phyloP scores from a whole-genome alignment of 139 green algal species.

The Picochlorum sp. region DNA sequence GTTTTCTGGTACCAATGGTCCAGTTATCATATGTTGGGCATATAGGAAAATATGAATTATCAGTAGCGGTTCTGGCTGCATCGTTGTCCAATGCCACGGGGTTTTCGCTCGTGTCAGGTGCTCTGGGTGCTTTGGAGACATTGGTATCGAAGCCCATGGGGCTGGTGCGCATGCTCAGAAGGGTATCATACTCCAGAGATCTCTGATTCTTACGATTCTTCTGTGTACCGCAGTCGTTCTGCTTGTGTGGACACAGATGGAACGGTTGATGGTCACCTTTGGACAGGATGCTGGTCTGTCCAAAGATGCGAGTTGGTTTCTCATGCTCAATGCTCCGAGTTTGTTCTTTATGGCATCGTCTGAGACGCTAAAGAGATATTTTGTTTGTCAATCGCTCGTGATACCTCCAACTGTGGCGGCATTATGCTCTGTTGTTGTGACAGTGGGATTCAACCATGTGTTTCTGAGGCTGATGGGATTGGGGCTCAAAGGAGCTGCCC shows the following conservation, averaged over 20 bases:
- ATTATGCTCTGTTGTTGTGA: conserved; percentile 5
- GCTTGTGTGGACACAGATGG: conserved; percentile 41
- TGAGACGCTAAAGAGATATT: conserved; percentile 49
- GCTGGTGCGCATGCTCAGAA: conserved; percentile 10
- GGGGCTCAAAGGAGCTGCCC: conserved; percentile 56
- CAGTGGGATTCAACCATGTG: conserved; percentile 28
- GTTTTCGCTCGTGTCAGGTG: conserved; percentile 38
- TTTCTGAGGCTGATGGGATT: conserved; percentile 23
- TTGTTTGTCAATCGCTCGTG: conserved; percentile 49
- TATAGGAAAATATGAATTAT: conserved; percentile 27
- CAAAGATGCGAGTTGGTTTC: conserved; percentile 28
- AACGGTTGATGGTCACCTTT: conserved; percentile 36
- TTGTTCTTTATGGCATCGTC: conserved; percentile 25
- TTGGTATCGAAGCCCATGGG: conserved; percentile 11
- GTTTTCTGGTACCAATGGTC: conserved; percentile 15
- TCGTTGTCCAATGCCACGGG: conserved; percentile 66
- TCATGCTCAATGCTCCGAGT: conserved; percentile 31
- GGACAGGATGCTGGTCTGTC: conserved; percentile 41
- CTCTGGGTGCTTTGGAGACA: conserved; percentile 60
- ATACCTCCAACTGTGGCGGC: conserved; percentile 30
- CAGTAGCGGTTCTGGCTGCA: conserved; percentile 39
- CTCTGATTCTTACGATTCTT: conserved; percentile 43
- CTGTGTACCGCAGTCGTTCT: conserved; percentile 27
- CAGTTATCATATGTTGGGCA: conserved; percentile 21
- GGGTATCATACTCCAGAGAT: conserved; percentile 57